A percentile compares a stretch with the other conserved stretches of the same genome.
Evolutionary conservation across 2,329 filamentous ascomycete genomes (phyloP).

Genomic region (Byssothecium circinans): DNA sequence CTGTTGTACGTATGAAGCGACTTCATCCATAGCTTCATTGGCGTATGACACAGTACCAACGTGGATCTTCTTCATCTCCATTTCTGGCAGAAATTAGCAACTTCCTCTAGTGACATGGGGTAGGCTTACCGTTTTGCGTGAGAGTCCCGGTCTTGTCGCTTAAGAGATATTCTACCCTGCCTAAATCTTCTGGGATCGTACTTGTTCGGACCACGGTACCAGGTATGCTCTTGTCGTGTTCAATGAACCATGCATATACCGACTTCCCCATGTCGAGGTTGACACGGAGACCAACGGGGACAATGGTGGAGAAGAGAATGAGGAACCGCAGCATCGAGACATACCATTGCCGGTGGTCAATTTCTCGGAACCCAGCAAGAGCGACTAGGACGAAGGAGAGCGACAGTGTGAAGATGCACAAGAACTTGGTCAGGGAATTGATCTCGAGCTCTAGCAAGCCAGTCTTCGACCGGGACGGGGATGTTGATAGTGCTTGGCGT

Average conservation of each 20-base stretch:
- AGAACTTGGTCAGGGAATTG: conserved; percentile 93
- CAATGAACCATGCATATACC: conserved; percentile 94
- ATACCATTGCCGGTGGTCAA: conserved; percentile 76
- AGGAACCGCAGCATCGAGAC: conserved; percentile 97
- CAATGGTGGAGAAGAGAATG: conserved; percentile 98
- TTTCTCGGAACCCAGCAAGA: conserved; percentile 74
- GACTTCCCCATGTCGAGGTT: conserved; percentile 98
- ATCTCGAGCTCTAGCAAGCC: conserved; percentile 94
- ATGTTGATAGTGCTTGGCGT: conserved; percentile 88
- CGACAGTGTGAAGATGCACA: conserved; percentile 83
- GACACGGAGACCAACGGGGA: conserved; percentile 93
- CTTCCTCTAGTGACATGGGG: neutral
- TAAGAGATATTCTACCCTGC: conserved; percentile 91
- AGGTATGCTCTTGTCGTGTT: conserved; percentile 84
- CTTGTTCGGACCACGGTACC: conserved; percentile 93
- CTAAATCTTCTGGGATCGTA: conserved; percentile 95
- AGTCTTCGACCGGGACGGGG: conserved; percentile 88
- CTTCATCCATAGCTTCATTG: conserved; percentile 98
- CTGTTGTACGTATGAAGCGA: conserved; percentile 80
- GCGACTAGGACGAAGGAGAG: conserved; percentile 88
- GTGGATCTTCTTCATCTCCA: conserved; percentile 99
- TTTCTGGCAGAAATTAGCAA: conserved; percentile 58
- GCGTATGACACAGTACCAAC: conserved; percentile 97
- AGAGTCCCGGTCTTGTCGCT: conserved; percentile 98
- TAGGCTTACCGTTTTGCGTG: conserved; percentile 74